Conservation (phyloP, 169 alveolate species). For the Cryptosporidium canis region DNA sequence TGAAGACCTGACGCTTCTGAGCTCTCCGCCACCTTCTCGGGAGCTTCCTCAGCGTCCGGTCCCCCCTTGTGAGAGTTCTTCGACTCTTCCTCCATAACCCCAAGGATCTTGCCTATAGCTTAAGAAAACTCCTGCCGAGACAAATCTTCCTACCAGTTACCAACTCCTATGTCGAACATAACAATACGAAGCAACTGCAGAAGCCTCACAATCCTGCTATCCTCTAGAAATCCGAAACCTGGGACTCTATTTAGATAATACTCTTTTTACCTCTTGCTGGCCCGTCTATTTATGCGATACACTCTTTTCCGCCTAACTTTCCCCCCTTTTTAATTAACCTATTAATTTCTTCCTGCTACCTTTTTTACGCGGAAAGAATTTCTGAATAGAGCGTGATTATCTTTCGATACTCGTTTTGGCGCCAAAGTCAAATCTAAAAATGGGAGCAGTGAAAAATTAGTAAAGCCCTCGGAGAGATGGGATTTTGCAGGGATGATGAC, state of each 20-base stretch:
- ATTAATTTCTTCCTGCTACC: neutral
- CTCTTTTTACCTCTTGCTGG: neutral
- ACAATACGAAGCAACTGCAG: neutral
- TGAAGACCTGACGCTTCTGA: neutral
- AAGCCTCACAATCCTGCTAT: neutral
- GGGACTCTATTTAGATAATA: neutral
- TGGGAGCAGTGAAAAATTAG: neutral
- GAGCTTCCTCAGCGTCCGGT: neutral
- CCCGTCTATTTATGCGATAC: neutral
- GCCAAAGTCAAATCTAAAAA: neutral
- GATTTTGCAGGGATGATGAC: neutral
- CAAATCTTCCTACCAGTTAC: neutral
- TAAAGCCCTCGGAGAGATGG: neutral
- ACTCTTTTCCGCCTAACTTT: slow-evolving; percentile 9
- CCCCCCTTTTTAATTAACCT: slow-evolving; percentile 4
- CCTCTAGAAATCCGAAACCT: neutral
- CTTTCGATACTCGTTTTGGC: slow-evolving; percentile 15
- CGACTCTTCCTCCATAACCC: slow-evolving; percentile 50
- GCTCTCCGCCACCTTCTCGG: neutral
- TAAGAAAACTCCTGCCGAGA: slow-evolving; percentile 31
- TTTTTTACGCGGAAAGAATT: slow-evolving; percentile 23
- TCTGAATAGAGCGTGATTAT: neutral
- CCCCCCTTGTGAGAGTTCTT: slow-evolving; percentile 10
- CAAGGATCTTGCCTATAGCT: slow-evolving; percentile 30
- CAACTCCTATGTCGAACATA: slow-evolving; percentile 32